These are phyloP conservation scores for Bryopsis sp. DNA, from an alignment of 139 green algal genomes.

Conservation along the genomic window DNA sequence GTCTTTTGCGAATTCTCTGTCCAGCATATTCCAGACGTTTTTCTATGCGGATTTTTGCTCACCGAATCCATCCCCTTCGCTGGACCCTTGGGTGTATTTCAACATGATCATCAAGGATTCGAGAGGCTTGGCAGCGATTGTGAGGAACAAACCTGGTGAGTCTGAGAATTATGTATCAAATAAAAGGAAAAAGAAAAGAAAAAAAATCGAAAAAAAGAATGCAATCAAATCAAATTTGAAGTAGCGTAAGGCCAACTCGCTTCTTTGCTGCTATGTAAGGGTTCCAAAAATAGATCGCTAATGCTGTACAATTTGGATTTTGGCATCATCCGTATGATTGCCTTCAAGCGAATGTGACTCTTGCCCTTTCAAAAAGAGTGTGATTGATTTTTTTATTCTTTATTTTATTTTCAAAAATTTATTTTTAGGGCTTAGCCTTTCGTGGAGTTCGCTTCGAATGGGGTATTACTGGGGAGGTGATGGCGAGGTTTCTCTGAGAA, in stretches of 20 bases:
- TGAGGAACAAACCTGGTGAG: background rate
- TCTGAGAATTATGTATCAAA: background rate
- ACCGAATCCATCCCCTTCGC: background rate
- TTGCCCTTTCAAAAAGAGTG: background rate
- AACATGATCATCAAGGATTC: slow-evolving; percentile 1
- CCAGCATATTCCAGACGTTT: background rate
- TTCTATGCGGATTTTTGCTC: background rate
- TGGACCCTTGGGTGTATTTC: slow-evolving; percentile 5
- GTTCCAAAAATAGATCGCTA: too few relatives aligned
- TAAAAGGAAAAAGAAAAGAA: background rate
- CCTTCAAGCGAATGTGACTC: background rate
- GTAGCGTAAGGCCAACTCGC: background rate
- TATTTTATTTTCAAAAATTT: slow-evolving; percentile 3
- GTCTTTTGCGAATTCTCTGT: background rate
- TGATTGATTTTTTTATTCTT: background rate
- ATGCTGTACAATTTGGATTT: background rate
- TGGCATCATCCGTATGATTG: too few relatives aligned
- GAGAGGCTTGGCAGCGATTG: background rate
- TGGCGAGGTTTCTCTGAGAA: slow-evolving; percentile 22
- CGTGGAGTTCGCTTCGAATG: slow-evolving; percentile 29
- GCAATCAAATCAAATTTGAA: background rate
- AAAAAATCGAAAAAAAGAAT: background rate
- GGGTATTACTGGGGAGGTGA: slow-evolving; percentile 43
- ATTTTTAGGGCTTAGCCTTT: slow-evolving; percentile 19
- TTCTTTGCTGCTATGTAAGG: background rate